Percentiles rank a stretch among this genome's conserved stretches.
Evolutionary conservation across 768 basidiomycete genomes (phyloP).

Genomic region (Xanthoconium stramineum): DNA sequence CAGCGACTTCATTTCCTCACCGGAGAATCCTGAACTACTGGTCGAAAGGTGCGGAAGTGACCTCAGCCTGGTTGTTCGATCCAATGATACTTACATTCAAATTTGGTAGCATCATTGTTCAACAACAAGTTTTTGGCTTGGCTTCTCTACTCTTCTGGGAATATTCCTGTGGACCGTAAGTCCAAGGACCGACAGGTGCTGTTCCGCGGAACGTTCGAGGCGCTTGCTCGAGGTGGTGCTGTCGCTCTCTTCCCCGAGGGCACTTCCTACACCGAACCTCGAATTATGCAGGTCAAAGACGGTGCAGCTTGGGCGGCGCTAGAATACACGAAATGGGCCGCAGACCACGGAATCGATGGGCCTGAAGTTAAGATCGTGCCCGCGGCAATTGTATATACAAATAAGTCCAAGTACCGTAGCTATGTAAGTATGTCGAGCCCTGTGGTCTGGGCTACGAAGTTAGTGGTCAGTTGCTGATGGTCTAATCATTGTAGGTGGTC

Average conservation of each 20-base stretch:
- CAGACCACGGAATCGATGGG: constrained; percentile 48
- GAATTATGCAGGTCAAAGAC: constrained; percentile 90
- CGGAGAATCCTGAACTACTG: constrained; percentile 82
- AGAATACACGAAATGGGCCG: constrained; percentile 83
- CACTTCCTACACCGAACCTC: constrained; percentile 89
- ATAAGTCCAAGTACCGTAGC: constrained; percentile 95
- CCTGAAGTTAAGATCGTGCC: constrained; percentile 65
- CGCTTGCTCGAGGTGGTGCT: constrained; percentile 71
- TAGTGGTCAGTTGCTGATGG: constrained; percentile 12
- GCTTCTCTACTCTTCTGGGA: constrained; percentile 86
- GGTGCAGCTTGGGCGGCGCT: constrained; percentile 94
- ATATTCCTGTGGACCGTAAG: constrained; percentile 95
- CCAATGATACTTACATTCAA: constrained; percentile 12
- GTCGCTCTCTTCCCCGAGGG: constrained; percentile 96
- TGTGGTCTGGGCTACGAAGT: constrained; percentile 4
- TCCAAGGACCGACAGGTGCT: constrained; percentile 87
- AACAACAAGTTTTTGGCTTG: constrained; percentile 69
- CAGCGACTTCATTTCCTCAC: constrained; percentile 82
- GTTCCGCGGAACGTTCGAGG: constrained; percentile 87
- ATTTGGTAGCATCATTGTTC: constrained; percentile 66
- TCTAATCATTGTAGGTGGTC: constrained; percentile 48
- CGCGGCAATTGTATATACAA: constrained; percentile 87
- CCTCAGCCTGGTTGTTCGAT: constrained; percentile 11
- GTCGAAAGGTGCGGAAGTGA: constrained; percentile 72
- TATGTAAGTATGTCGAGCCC: constrained; percentile 53